Percentiles rank a stretch among this genome's conserved stretches.
These are phyloP conservation scores for Begonia peltatifolia DNA, from an alignment of 306 rosid genomes.

Conservation along the genomic window DNA sequence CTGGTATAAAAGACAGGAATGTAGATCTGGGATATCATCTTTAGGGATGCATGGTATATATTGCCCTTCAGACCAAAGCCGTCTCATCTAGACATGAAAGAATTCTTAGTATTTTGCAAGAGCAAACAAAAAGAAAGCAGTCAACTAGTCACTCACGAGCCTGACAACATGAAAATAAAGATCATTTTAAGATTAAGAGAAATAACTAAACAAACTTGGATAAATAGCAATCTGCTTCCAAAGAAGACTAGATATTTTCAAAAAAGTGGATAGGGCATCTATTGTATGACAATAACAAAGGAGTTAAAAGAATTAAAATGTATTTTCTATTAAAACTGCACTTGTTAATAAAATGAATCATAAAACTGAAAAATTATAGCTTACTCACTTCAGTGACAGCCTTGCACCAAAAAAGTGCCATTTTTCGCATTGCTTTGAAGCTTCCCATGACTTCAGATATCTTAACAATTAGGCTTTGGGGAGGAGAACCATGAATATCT, in stretches of 20 bases:
- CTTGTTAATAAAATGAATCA: not conserved
- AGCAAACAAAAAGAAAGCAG: too few relatives aligned
- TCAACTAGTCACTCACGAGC: too few relatives aligned
- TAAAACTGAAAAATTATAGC: constrained; percentile 12
- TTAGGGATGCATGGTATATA: constrained; percentile 56
- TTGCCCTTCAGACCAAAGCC: constrained; percentile 61
- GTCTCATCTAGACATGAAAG: constrained; percentile 48
- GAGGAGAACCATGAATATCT: constrained; percentile 96
- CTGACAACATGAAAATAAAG: not conserved
- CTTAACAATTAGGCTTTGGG: constrained; percentile 77
- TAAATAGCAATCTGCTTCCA: not conserved
- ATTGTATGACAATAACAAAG: not conserved
- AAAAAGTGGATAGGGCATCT: too few relatives aligned
- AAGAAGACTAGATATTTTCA: not conserved
- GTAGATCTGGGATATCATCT: constrained; percentile 84
- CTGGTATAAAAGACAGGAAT: constrained; percentile 76
- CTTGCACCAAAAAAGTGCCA: constrained; percentile 82
- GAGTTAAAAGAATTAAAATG: not conserved
- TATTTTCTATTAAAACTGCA: not conserved
- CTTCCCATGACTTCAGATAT: constrained; percentile 83
- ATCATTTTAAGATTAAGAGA: constrained; percentile 6
- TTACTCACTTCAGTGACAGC: constrained; percentile 68
- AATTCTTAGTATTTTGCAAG: too few relatives aligned
- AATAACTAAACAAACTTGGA: not conserved
- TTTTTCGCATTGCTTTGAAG: constrained; percentile 55